Base-by-base conservation (phyloP, 208 protist species). In the Trypanosoma theileri region DNA sequence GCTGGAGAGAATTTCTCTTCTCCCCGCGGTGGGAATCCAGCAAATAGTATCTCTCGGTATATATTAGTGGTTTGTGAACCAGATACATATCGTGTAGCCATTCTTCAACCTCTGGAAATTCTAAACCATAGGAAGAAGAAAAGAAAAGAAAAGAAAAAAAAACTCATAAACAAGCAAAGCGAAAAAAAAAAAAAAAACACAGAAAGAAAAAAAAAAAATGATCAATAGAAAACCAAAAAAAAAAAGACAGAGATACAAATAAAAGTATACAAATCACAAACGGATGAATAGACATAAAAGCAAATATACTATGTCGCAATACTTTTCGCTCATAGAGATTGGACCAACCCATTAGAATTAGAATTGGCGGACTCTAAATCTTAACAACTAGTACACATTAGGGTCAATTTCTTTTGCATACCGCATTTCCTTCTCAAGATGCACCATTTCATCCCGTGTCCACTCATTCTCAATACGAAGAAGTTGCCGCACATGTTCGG, bases 381-480 rank as follows among this genome's bases (percentile, higher is more conserved):
- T n/a, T n/a, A n/a, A n/a, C n/a, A n/a, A n/a, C 60, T 64, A 94
- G 66, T 86, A 90, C 59, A 74, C 85, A 41, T 77, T 66, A 0
- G 77, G 80, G 61, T 88, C 80, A 17, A 85, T 61, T n/a, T 77
- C 51, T 68, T 89, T 84, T 10, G 81, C 85, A 61, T 92, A 90
- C 19, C 73, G 73, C 88, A 94, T 92, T 72, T 94, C 88, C 53
- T 73, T 54, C 40, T 59, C 26, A 40, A 94, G 77, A 57, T 86
- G 77, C 19, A 45, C 67, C 77, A 81, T 88, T 69, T 92, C 88
- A 60, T 90, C 85, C 51, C 56, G 60, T 16, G 78, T 92, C 85
- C 85, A 94, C 51, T 88, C 84, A 66, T 94, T 94, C 61, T 84
- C 77, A 59, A 90, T 78, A 12, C 82, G 68, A 24, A 91, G 59